Conservation (phyloP, 2,329 filamentous ascomycete species). For the Ophiostoma ulmi region DNA sequence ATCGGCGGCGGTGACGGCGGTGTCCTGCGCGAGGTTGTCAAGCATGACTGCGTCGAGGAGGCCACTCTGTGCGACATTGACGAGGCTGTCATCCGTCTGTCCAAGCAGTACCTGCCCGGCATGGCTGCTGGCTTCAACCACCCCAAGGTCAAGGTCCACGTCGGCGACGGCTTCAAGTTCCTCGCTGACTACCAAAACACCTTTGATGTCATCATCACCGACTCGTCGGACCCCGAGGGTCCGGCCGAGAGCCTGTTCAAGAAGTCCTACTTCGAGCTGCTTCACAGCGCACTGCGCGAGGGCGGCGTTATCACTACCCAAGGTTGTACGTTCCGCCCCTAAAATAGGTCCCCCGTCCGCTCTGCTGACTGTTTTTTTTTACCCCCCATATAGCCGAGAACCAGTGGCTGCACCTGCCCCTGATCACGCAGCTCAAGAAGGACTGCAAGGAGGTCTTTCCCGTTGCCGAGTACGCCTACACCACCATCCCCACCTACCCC, state of each 20-base stretch:
- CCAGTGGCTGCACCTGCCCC: constrained; percentile 94
- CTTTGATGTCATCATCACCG: constrained; percentile 99
- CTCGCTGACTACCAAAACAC: constrained; percentile 91
- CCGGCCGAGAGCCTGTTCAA: constrained; percentile 95
- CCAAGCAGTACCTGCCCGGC: constrained; percentile 92
- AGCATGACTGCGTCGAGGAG: constrained; percentile 96
- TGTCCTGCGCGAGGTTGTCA: constrained; percentile 96
- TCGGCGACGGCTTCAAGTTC: constrained; percentile 99
- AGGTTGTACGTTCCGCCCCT: constrained; percentile 82
- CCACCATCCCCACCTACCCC: constrained; percentile 97
- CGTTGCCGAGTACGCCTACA: constrained; percentile 96
- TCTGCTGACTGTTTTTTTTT: constrained; percentile 20
- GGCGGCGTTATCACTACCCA: constrained; percentile 99
- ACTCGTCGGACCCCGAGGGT: constrained; percentile 95
- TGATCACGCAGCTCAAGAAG: constrained; percentile 95
- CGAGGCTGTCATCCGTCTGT: constrained; percentile 96
- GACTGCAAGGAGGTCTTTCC: constrained; percentile 96
- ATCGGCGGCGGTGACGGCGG: constrained; percentile 97
- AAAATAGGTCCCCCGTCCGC: constrained; percentile 1
- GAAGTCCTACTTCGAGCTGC: constrained; percentile 96
- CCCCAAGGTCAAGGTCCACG: constrained; percentile 85
- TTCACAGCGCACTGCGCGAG: constrained; percentile 82
- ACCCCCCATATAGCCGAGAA: constrained; percentile 69
- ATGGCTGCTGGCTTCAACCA: constrained; percentile 93
- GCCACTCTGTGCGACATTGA: constrained; percentile 97